These are phyloP conservation scores for Carex pumila DNA, from an alignment of 176 grass and related monocot species.

Conservation along the genomic window DNA sequence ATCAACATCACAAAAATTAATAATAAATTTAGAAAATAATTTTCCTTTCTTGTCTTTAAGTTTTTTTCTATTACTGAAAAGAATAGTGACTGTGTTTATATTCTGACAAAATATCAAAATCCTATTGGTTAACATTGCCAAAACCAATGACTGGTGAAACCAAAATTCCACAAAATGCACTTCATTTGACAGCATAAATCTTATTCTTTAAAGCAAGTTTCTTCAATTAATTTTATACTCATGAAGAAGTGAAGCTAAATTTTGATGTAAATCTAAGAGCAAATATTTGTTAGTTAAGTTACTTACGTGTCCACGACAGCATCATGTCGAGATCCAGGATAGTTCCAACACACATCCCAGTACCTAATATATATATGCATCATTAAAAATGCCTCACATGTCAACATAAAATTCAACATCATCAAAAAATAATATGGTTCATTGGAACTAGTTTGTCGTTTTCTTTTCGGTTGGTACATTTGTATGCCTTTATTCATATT, in stretches of 20 bases:
- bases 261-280: background rate
- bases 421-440: no score
- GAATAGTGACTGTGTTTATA: background rate
- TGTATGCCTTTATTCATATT: background rate
- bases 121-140: background rate
- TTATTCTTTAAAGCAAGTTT: background rate
- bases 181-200: background rate
- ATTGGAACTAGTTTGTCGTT: no score
- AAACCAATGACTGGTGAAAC: background rate
- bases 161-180: background rate
- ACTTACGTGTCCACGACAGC: constrained; percentile 30
- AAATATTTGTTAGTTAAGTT: background rate
- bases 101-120: no score
- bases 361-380: constrained; percentile 40
- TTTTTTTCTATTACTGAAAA: background rate
- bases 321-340: constrained; percentile 19
- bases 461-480: background rate
- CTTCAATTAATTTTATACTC: background rate
- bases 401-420: background rate
- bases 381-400: background rate
- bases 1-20: background rate
- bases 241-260: background rate
- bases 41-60: background rate
- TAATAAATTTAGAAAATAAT: background rate
- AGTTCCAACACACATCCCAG: constrained; percentile 57